phyloP scores from a whole-genome alignment of 441 rosid species.

The Gossypium schwendimanii region DNA sequence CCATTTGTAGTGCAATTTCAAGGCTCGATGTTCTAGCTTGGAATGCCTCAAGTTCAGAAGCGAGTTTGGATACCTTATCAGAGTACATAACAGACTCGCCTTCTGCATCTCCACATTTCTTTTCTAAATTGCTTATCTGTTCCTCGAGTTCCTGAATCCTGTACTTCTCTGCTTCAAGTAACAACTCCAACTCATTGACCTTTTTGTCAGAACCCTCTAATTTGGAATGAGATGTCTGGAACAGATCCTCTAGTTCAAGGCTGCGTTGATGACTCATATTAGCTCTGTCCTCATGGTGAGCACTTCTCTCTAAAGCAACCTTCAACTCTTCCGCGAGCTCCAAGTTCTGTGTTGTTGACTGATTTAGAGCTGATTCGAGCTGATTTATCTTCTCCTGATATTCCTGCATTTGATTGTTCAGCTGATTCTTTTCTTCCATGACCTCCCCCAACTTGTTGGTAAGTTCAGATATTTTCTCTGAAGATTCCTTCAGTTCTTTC shows the following conservation, averaged over 20 bases:
- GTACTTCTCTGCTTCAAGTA: slow-evolving; percentile 77
- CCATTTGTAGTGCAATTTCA: slow-evolving; percentile 59
- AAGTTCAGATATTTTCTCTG: slow-evolving; percentile 56
- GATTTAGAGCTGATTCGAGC: slow-evolving; percentile 53
- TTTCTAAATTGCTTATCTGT: slow-evolving; percentile 59
- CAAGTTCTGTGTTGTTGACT: slow-evolving; percentile 33
- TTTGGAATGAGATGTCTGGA: slow-evolving; percentile 72
- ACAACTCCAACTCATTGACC: slow-evolving; percentile 70
- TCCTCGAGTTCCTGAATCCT: slow-evolving; percentile 91
- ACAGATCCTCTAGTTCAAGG: slow-evolving; percentile 76
- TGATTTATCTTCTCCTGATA: slow-evolving; percentile 42
- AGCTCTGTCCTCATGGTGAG: slow-evolving; percentile 73
- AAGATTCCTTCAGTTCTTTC: slow-evolving; percentile 51
- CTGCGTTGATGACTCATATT: slow-evolving; percentile 70
- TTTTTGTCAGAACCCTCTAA: slow-evolving; percentile 66
- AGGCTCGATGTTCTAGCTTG: slow-evolving; percentile 63
- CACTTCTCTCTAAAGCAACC: slow-evolving; percentile 44
- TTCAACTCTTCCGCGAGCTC: slow-evolving; percentile 63
- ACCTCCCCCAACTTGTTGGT: slow-evolving; percentile 36
- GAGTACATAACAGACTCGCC: slow-evolving; percentile 45
- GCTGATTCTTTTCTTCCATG: slow-evolving; percentile 57
- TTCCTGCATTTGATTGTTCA: slow-evolving; percentile 39
- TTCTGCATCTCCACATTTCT: slow-evolving; percentile 60
- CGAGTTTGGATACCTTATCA: slow-evolving; percentile 50
- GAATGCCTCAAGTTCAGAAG: slow-evolving; percentile 65